Percentiles rank a stretch among this genome's conserved stretches.
Conservation (phyloP, 2,329 filamentous ascomycete species). For the Nigrospora osmanthi region DNA sequence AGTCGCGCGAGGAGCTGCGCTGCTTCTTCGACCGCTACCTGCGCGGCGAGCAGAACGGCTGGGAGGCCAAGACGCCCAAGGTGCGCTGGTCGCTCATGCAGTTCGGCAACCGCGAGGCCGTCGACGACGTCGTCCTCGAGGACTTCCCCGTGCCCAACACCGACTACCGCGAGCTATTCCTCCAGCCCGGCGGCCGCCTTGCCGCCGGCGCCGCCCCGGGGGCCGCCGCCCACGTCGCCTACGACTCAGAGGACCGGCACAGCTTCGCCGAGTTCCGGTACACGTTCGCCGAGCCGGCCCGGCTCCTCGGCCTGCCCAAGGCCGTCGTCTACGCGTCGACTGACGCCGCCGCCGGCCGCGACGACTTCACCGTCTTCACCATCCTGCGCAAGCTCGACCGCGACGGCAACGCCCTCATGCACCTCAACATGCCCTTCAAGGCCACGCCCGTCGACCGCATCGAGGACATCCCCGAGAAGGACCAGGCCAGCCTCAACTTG, state of each 20-base stretch:
- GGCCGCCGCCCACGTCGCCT: conserved; percentile 10
- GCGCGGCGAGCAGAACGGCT: conserved; percentile 32
- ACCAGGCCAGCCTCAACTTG: conserved; percentile 29
- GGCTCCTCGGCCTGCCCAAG: conserved; percentile 38
- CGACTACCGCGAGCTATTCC: conserved; percentile 22
- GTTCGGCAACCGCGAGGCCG: conserved; percentile 23
- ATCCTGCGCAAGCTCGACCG: conserved; percentile 34
- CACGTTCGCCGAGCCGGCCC: conserved; percentile 27
- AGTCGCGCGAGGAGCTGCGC: conserved; percentile 26
- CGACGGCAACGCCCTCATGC: conserved; percentile 30
- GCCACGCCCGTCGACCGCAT: conserved; percentile 16
- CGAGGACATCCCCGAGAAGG: conserved; percentile 21
- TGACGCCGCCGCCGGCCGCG: conserved; percentile 18
- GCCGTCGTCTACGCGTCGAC: conserved; percentile 34
- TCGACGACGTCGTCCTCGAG: conserved; percentile 22
- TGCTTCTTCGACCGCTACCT: conserved; percentile 38
- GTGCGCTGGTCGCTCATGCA: conserved; percentile 32
- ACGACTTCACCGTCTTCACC: conserved; percentile 37
- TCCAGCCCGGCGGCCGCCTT: conserved; percentile 9
- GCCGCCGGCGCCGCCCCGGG: not conserved
- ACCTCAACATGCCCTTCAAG: conserved; percentile 31
- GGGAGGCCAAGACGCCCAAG: conserved; percentile 33
- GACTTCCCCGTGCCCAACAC: conserved; percentile 26
- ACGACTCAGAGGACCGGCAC: conserved; percentile 22
- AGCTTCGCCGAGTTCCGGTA: conserved; percentile 24